Percentiles rank a stretch among this genome's conserved stretches.
These are phyloP conservation scores for Pyronema omphalodes DNA, from an alignment of 495 filamentous ascomycete species.

Conservation along the genomic window DNA sequence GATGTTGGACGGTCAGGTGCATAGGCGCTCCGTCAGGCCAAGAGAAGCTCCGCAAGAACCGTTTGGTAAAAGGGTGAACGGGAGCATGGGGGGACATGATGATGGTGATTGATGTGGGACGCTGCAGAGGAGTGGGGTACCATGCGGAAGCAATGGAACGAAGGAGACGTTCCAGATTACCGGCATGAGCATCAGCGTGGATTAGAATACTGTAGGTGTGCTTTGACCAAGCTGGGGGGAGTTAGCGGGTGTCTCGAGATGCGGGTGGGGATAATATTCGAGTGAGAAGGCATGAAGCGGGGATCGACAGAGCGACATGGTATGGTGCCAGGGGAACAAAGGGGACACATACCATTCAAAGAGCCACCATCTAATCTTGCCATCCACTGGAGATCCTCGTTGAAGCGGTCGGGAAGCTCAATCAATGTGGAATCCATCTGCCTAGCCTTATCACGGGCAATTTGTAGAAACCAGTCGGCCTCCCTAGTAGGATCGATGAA, in stretches of 20 bases:
- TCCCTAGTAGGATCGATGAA: conserved; percentile 32
- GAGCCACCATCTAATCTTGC: conserved; percentile 41
- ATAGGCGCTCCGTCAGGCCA: conserved; percentile 36
- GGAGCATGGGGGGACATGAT: conserved; percentile 43
- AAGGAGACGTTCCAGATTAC: conserved; percentile 42
- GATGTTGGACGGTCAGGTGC: conserved; percentile 29
- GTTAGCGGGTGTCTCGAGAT: not conserved
- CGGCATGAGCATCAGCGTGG: conserved; percentile 37
- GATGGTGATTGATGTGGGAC: conserved; percentile 30
- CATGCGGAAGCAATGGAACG: conserved; percentile 41
- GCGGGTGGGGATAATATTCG: too few relatives aligned
- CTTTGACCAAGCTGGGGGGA: conserved; percentile 33
- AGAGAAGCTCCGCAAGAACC: conserved; percentile 33
- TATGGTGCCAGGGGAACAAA: conserved; percentile 11
- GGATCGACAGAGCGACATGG: conserved; percentile 8
- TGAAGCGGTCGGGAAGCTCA: conserved; percentile 33
- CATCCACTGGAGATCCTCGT: conserved; percentile 46
- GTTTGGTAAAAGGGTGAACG: conserved; percentile 33
- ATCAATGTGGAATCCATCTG: conserved; percentile 33
- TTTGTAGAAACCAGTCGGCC: conserved; percentile 33
- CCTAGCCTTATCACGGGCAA: conserved; percentile 26
- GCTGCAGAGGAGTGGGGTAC: conserved; percentile 32
- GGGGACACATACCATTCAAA: conserved; percentile 30
- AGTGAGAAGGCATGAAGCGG: too few relatives aligned
- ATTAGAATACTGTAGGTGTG: conserved; percentile 44